Evolutionary conservation across 352 stramenopile genomes (phyloP), one percentile per base, ranked within the genome.

Genomic region (Phytophthora fragariaefolia): DNA sequence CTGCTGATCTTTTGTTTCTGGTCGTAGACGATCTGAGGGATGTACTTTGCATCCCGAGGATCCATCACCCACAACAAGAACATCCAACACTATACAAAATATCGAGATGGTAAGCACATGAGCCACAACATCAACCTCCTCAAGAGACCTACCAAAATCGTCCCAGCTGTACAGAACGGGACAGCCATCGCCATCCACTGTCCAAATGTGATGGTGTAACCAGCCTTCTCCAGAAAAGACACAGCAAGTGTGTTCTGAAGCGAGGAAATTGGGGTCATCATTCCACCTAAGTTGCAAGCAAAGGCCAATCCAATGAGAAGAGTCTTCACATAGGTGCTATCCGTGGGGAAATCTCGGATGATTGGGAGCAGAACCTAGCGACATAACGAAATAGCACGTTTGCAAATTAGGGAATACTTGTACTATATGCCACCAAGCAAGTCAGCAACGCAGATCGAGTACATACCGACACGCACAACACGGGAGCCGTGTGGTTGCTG

Each of bases 191-290:
- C 80, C 81, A 98, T 97, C 92, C 92, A 98, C 49, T 93, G 69
- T 51, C 92, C 92, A 71, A 98, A 98, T 4, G 90, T 95, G 52
- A 97, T 82, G 43, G 64, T 88, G 63, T 95, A 96, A 12, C 89
- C 89, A 38, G 87, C 87, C 57, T 96, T 96, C 55, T 96, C 87
- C 48, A 96, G 52, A 51, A 93, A 96, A 9, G 87, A 95, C 38
- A 95, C 86, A 0, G 89, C 89, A 18, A 96, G 69, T 1, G 87
- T 94, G 66, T 96, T 96, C 52, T 98, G 92, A 23, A 98, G 71
- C 54, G 89, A 97, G 40, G 92, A 92, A 69, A 98, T 98, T 1
- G 92, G 92, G 17, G 92, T 97, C 86, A 98, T 96, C 92, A 98
- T 98, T 27, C 92, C 92, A 28, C 92, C 92, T 17, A 98, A 74